phyloP scores from a whole-genome alignment of 139 green algal species.

The Chlorella sp. region DNA sequence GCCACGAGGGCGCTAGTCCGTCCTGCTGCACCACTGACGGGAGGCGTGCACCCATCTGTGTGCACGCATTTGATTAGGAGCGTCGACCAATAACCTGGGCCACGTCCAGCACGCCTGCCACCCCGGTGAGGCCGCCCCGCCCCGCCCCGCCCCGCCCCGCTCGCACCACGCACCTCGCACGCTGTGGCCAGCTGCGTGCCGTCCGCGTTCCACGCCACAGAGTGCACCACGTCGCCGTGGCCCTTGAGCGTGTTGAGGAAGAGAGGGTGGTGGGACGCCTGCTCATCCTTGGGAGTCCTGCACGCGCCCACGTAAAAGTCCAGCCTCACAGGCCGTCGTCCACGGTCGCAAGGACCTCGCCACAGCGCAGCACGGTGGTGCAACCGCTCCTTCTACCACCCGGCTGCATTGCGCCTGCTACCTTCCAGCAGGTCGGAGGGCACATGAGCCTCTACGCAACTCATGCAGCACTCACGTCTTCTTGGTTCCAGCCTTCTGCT shows the following conservation, averaged over 20 bases:
- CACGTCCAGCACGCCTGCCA: too few relatives aligned
- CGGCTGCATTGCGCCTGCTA: background rate
- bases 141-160: too few relatives aligned
- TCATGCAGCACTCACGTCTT: constrained; percentile 8
- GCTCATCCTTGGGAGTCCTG: constrained; percentile 41
- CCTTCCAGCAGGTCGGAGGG: background rate
- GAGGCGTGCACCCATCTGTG: too few relatives aligned
- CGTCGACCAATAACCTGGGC: too few relatives aligned
- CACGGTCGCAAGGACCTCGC: background rate
- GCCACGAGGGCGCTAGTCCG: too few relatives aligned
- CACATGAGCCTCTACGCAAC: background rate
- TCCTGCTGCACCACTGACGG: too few relatives aligned
- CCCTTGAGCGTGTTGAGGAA: constrained; percentile 49
- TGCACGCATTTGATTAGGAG: too few relatives aligned
- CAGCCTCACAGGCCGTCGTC: background rate
- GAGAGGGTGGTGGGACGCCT: constrained; percentile 31
- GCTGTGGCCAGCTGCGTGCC: constrained; percentile 29
- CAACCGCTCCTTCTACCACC: too few relatives aligned
- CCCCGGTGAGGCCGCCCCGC: too few relatives aligned
- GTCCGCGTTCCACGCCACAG: constrained; percentile 29
- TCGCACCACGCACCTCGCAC: constrained; percentile 38
- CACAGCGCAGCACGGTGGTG: too few relatives aligned
- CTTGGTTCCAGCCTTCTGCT: constrained; percentile 26
- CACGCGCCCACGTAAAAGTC: background rate
- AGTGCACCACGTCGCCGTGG: constrained; percentile 34